Conservation (phyloP, 345 rosid species). For the Moringa oleifera region DNA sequence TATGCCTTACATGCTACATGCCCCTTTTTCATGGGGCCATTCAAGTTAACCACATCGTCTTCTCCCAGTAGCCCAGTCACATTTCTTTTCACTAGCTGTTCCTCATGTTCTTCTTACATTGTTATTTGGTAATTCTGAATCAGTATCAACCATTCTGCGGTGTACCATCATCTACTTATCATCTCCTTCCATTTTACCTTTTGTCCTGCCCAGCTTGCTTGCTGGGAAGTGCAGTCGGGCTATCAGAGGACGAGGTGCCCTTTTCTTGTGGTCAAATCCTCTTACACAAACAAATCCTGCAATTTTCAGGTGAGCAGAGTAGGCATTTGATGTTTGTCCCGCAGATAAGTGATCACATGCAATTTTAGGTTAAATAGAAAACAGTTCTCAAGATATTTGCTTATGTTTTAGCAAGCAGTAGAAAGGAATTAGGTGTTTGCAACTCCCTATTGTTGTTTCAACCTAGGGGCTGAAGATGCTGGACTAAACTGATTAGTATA, state of each 20-base stretch:
- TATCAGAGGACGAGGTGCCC: slow-evolving; percentile 73
- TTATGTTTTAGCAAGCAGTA: background rate
- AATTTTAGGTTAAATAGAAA: no score
- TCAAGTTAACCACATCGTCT: slow-evolving; percentile 1
- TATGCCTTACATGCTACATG: background rate
- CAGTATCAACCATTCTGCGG: background rate
- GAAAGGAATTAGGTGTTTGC: background rate
- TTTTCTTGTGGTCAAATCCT: slow-evolving; percentile 64
- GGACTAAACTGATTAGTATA: background rate
- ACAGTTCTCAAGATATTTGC: background rate
- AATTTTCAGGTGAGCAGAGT: background rate
- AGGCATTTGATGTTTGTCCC: background rate
- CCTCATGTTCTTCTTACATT: background rate
- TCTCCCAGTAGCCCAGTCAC: background rate
- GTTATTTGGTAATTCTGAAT: slow-evolving; percentile 6
- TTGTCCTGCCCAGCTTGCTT: slow-evolving; percentile 44
- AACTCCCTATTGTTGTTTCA: background rate
- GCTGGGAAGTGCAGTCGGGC: slow-evolving; percentile 85
- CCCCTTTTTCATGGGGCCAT: background rate
- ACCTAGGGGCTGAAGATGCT: background rate
- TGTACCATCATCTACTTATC: slow-evolving; percentile 5
- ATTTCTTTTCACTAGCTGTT: background rate
- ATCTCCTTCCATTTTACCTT: slow-evolving; percentile 11
- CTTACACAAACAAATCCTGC: slow-evolving; percentile 93
- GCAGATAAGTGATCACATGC: no score